These are phyloP conservation scores for Septoria linicola DNA, from an alignment of 2,329 filamentous ascomycete genomes.

Conservation along the genomic window DNA sequence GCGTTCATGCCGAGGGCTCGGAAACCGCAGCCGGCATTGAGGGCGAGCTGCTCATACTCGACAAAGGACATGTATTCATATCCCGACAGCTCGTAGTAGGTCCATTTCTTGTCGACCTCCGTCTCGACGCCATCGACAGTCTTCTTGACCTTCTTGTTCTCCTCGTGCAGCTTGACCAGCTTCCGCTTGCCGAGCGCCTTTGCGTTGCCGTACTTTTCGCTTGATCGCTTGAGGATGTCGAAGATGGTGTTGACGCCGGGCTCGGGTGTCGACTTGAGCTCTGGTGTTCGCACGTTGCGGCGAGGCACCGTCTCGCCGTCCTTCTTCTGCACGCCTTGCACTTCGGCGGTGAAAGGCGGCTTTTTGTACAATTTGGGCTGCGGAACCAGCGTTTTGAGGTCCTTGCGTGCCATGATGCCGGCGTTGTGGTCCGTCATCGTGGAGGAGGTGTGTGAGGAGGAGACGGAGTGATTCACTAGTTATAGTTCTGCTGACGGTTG, in stretches of 20 bases:
- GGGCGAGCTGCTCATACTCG: constrained; percentile 70
- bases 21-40: constrained; percentile 70
- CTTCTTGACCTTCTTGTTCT: constrained; percentile 89
- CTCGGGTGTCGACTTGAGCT: constrained; percentile 66
- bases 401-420: constrained; percentile 37
- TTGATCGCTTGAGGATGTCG: constrained; percentile 72
- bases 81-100: constrained; percentile 77
- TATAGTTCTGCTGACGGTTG: too few relatives aligned
- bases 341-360: constrained; percentile 73
- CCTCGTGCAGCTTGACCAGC: constrained; percentile 73
- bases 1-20: constrained; percentile 69
- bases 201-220: constrained; percentile 55
- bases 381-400: constrained; percentile 50
- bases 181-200: constrained; percentile 64
- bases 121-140: constrained; percentile 74
- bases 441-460: too few relatives aligned
- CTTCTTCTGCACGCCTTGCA: constrained; percentile 64
- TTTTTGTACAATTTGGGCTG: constrained; percentile 56
- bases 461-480: too few relatives aligned
- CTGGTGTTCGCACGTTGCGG: constrained; percentile 68
- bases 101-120: constrained; percentile 88
- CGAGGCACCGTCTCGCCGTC: constrained; percentile 83
- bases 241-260: constrained; percentile 73
- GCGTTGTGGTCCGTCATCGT: constrained; percentile 9
- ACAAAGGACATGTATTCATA: constrained; percentile 76